phyloP scores from a whole-genome alignment of 495 filamentous ascomycete genomes.

The Penicillium pancosmium region DNA sequence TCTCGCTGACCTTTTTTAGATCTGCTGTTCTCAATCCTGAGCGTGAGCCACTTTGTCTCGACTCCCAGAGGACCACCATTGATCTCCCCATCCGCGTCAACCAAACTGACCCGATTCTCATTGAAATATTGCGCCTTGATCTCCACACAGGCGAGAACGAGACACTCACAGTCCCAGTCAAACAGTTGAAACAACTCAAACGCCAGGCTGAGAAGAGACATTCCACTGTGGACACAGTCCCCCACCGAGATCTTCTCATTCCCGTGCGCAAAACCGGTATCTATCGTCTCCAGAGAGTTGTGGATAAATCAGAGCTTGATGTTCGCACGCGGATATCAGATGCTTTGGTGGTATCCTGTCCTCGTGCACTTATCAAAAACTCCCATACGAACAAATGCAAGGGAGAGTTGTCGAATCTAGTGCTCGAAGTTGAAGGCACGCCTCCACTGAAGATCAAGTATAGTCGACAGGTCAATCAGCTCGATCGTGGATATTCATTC shows the following conservation, averaged over 20 bases:
- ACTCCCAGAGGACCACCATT: conserved; percentile 57
- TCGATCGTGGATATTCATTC: conserved; percentile 75
- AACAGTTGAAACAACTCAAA: conserved; percentile 68
- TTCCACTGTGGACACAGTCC: conserved; percentile 51
- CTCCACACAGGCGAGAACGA: conserved; percentile 78
- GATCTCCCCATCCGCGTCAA: conserved; percentile 89
- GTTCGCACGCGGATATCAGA: conserved; percentile 74
- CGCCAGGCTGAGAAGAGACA: conserved; percentile 58
- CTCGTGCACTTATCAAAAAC: conserved; percentile 70
- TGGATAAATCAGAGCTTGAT: conserved; percentile 92
- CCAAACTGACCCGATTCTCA: conserved; percentile 81
- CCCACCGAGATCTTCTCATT: conserved; percentile 61
- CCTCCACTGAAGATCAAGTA: conserved; percentile 93
- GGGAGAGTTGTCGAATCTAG: conserved; percentile 83
- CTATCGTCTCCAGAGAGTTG: conserved; percentile 79
- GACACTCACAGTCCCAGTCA: conserved; percentile 69
- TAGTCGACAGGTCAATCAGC: conserved; percentile 76
- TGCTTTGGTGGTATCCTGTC: conserved; percentile 81
- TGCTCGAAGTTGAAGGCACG: conserved; percentile 81
- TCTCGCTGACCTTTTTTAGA: conserved; percentile 41
- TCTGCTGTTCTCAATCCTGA: conserved; percentile 87
- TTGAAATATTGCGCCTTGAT: conserved; percentile 84
- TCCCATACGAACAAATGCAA: conserved; percentile 69
- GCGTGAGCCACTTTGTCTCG: conserved; percentile 74
- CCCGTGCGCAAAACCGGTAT: conserved; percentile 79